Percentiles rank a stretch among this genome's conserved stretches.
phyloP scores from a whole-genome alignment of 345 rosid species.

The Brassica cretica region DNA sequence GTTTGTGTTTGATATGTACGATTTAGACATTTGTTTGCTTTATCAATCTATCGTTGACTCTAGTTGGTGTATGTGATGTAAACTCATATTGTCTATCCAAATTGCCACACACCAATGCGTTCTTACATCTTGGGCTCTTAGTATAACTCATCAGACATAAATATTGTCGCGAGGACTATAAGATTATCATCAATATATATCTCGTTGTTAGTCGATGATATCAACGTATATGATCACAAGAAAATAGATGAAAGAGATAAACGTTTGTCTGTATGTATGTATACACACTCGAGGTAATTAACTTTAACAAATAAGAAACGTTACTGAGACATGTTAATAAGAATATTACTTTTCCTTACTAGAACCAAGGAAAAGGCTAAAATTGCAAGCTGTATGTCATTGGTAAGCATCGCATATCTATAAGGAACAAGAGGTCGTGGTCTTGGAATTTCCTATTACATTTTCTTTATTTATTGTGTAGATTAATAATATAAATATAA shows the following conservation, averaged over 20 bases:
- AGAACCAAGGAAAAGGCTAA: conserved; percentile 1
- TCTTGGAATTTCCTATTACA: conserved; percentile 10
- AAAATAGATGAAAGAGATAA: not conserved
- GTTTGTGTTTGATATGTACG: conserved; percentile 34
- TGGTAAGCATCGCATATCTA: conserved; percentile 3
- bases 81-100: conserved; percentile 15
- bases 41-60: conserved; percentile 25
- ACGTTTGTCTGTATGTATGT: not conserved
- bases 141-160: not conserved
- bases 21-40: conserved; percentile 35
- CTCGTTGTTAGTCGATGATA: conserved; percentile 6
- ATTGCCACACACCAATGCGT: not conserved
- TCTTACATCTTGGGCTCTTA: not conserved
- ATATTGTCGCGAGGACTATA: not conserved
- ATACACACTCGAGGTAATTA: not conserved
- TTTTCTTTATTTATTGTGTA: not conserved
- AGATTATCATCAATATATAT: not conserved
- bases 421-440: not conserved
- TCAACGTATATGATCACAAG: not conserved
- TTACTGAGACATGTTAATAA: not conserved
- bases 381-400: conserved; percentile 25
- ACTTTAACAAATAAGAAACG: not conserved
- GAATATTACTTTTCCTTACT: not conserved
- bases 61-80: conserved; percentile 27
- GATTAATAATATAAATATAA: not conserved